phyloP scores from a whole-genome alignment of 495 filamentous ascomycete genomes.

The Trichoderma parareesei region DNA sequence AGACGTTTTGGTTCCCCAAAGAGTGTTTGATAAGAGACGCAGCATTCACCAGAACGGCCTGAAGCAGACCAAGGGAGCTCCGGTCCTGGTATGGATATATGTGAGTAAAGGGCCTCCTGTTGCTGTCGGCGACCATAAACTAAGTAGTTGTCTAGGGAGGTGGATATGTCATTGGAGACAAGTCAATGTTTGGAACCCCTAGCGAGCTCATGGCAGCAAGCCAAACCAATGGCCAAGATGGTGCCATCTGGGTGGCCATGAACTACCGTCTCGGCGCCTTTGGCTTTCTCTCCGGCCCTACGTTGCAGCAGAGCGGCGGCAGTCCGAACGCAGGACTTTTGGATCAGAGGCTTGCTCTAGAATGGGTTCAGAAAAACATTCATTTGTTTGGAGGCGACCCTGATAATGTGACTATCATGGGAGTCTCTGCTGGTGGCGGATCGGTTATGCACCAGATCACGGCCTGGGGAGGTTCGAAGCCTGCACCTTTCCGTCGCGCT shows the following conservation, averaged over 20 bases:
- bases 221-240: neutral
- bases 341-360: slow-evolving; percentile 29
- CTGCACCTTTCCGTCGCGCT: slow-evolving; percentile 22
- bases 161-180: neutral
- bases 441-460: slow-evolving; percentile 58
- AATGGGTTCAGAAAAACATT: slow-evolving; percentile 64
- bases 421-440: slow-evolving; percentile 57
- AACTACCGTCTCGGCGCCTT: slow-evolving; percentile 61
- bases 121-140: neutral
- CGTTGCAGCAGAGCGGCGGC: neutral
- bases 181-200: neutral
- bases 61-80: neutral
- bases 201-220: slow-evolving; percentile 1
- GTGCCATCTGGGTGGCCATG: slow-evolving; percentile 18
- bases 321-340: slow-evolving; percentile 41
- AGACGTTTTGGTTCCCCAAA: neutral
- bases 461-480: slow-evolving; percentile 34
- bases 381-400: slow-evolving; percentile 59
- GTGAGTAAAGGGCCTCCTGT: neutral
- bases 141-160: neutral
- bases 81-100: neutral
- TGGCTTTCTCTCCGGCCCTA: slow-evolving; percentile 1
- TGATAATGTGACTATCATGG: slow-evolving; percentile 51
- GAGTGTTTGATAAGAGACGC: neutral
- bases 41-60: no score